These are phyloP conservation scores for Domatiomyces catenatus DNA, from an alignment of 2,329 filamentous ascomycete species.

Conservation along the genomic window DNA sequence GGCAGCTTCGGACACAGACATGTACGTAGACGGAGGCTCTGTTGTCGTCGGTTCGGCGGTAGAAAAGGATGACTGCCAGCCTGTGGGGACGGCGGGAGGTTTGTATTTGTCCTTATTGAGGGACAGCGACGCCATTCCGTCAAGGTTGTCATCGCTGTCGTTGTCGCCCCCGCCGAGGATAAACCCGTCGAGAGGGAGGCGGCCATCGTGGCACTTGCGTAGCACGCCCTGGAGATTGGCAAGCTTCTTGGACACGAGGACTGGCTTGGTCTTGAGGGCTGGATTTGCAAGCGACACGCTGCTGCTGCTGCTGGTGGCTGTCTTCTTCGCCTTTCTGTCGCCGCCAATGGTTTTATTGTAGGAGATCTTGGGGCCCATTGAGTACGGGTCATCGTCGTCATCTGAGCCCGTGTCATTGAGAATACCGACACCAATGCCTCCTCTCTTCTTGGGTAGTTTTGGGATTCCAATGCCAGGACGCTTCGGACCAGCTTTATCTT, in stretches of 20 bases:
- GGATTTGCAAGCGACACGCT: slow-evolving; percentile 18
- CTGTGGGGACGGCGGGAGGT: slow-evolving; percentile 32
- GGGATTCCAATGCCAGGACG: slow-evolving; percentile 18
- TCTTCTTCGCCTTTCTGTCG: slow-evolving; percentile 64
- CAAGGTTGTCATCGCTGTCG: slow-evolving; percentile 44
- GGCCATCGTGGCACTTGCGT: slow-evolving; percentile 53
- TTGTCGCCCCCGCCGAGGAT: background rate
- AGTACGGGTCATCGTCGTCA: slow-evolving; percentile 88
- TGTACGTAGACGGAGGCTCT: slow-evolving; percentile 31
- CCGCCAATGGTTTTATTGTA: slow-evolving; percentile 71
- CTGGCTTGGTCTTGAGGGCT: slow-evolving; percentile 13
- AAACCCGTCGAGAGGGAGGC: slow-evolving; percentile 63
- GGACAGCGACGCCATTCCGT: slow-evolving; percentile 32
- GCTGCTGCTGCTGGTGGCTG: slow-evolving; percentile 41
- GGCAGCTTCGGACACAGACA: slow-evolving; percentile 38
- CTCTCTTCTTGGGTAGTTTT: slow-evolving; percentile 36
- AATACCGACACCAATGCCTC: slow-evolving; percentile 73
- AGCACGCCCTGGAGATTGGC: slow-evolving; percentile 31
- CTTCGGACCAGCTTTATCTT: slow-evolving; percentile 22
- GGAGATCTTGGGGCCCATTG: slow-evolving; percentile 76
- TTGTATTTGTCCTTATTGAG: slow-evolving; percentile 31
- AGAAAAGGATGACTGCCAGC: slow-evolving; percentile 49
- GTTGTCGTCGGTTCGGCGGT: slow-evolving; percentile 16
- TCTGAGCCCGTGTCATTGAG: slow-evolving; percentile 89
- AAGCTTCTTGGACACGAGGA: slow-evolving; percentile 58